Evolutionary conservation across 257 asterid genomes (phyloP).

Genomic region (Penstemon eatonii): DNA sequence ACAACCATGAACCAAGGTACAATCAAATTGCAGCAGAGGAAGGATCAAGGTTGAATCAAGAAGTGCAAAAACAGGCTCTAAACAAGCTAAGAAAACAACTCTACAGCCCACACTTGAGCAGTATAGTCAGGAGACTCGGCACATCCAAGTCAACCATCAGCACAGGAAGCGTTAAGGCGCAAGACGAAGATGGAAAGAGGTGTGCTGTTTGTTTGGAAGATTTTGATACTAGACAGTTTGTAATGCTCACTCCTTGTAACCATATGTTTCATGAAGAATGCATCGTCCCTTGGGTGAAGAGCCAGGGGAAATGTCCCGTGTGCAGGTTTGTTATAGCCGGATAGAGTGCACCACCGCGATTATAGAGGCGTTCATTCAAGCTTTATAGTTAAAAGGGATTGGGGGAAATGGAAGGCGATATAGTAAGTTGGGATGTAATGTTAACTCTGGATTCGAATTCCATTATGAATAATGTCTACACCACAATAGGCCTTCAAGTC

Average conservation of each 20-base stretch:
- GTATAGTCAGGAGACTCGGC: slow-evolving; percentile 47
- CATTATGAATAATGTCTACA: background rate
- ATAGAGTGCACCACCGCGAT: background rate
- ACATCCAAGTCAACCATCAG: slow-evolving; percentile 17
- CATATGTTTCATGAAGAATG: slow-evolving; percentile 96
- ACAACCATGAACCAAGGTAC: slow-evolving; percentile 25
- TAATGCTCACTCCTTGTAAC: slow-evolving; percentile 73
- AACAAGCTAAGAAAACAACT: slow-evolving; percentile 62
- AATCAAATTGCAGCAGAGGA: slow-evolving; percentile 23
- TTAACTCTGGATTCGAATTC: background rate
- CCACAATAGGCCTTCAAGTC: background rate
- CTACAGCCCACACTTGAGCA: slow-evolving; percentile 66
- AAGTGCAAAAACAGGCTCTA: slow-evolving; percentile 55
- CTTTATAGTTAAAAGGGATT: background rate
- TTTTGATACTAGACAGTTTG: slow-evolving; percentile 59
- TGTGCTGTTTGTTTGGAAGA: slow-evolving; percentile 88
- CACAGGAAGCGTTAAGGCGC: slow-evolving; percentile 10
- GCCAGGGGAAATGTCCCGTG: slow-evolving; percentile 1
- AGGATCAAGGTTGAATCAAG: slow-evolving; percentile 49
- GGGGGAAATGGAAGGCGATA: background rate
- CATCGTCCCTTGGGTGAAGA: slow-evolving; percentile 54
- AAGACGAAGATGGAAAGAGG: slow-evolving; percentile 53
- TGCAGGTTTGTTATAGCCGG: background rate
- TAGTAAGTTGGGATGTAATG: background rate
- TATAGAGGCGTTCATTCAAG: background rate